These are phyloP conservation scores for Chaetomium globosum DNA, from an alignment of 2,329 filamentous ascomycete genomes.

Conservation along the genomic window DNA sequence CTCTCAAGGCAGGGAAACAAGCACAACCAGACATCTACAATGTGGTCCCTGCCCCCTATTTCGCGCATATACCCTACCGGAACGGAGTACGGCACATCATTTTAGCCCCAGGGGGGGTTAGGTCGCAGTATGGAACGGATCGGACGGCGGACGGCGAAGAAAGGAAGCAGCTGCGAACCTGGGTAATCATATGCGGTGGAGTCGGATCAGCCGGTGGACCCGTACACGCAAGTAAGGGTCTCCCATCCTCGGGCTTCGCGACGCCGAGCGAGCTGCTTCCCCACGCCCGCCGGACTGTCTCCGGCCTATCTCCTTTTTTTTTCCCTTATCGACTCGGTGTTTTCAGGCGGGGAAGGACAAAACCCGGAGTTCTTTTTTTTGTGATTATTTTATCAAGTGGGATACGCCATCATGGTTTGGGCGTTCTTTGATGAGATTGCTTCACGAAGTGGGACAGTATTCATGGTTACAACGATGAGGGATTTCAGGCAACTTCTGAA, in stretches of 20 bases:
- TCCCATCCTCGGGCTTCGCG: constrained; percentile 12
- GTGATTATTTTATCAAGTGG: not conserved
- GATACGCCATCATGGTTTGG: not conserved
- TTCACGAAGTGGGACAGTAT: not conserved
- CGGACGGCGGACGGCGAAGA: not conserved
- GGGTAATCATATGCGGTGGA: constrained; percentile 19
- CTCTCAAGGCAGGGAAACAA: not conserved
- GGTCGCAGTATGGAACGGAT: constrained; percentile 20
- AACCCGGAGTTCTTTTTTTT: not conserved
- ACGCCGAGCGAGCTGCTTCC: not conserved
- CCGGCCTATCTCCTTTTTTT: not conserved
- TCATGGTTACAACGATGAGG: constrained; percentile 3
- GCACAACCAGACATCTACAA: not conserved
- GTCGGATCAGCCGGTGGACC: constrained; percentile 17
- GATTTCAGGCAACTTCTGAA: constrained; percentile 3
- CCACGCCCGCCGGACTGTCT: not conserved
- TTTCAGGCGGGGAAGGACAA: constrained; percentile 3
- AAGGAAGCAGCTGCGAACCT: not conserved
- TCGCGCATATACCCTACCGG: constrained; percentile 23
- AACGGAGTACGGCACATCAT: constrained; percentile 16
- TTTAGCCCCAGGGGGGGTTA: constrained; percentile 14
- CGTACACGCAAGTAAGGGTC: not conserved
- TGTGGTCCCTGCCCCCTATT: not conserved
- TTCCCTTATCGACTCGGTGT: not conserved
- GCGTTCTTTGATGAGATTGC: constrained; percentile 1